Base-by-base conservation (phyloP, 805 yeast species). In the Candida vartiovaarae region DNA sequence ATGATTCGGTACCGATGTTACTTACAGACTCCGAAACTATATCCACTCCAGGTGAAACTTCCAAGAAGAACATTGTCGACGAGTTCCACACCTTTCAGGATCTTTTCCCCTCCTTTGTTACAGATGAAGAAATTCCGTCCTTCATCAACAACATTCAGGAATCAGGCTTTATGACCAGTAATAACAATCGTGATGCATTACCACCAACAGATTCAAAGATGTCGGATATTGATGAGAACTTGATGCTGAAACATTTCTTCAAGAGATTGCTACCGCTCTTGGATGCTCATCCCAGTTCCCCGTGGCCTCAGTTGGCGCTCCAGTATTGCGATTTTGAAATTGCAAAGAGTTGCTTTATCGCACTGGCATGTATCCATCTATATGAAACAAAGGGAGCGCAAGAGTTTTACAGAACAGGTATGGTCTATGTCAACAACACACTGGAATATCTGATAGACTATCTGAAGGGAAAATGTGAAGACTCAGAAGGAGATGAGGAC, bases 271-370 rank as follows among this genome's bases (percentile, higher is more conserved):
- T 77, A 5, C 80, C 78, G 2, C 52, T 76, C 34, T 56, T 76
- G 31, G 82, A 77, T 59, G 79, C 80, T 0, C 81, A 77, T 53
- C 82, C 82, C 0, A 72, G 73, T 35, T 65, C 79, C 1, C 82
- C 82, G 3, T 75, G 81, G 81, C 82, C 82, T 0, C 76, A 75
- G 45, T 56, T 77, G 44, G 79, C 80, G 36, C 61, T 77, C 47
- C 69, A 71, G 41, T 76, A 76, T 52, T 76, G 82, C 50, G 79
- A 76, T 51, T 69, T 74, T 49, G 78, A 76, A 49, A 68, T 77
- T 38, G 81, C 82, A 1, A 64, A 78, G 43, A 72, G 78, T 47
- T 77, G 82, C 47, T 76, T 77, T 50, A 68, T 77, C 23, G 75
- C 80, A 3, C 55, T 77, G 15, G 72, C 78, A 8, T 76, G 80